Conservation (phyloP, 441 rosid genomes). For the Gossypium schwendimanii region DNA sequence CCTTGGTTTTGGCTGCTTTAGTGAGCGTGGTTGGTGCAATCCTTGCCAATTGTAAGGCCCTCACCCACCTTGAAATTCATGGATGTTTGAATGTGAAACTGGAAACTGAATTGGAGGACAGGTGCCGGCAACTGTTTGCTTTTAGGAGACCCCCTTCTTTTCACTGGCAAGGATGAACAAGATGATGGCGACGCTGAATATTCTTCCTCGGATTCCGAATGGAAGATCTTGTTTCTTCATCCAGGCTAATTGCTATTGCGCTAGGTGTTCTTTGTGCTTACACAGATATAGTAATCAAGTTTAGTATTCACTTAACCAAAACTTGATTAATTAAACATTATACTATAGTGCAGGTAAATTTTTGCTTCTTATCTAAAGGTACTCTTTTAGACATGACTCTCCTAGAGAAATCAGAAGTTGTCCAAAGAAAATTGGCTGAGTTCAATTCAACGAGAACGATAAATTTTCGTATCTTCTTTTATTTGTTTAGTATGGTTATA, state of each 20-base stretch:
- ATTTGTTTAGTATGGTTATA: no score
- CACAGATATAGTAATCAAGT: not conserved
- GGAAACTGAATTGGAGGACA: no score
- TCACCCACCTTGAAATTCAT: conserved; percentile 10
- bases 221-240: not conserved
- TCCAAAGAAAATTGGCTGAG: no score
- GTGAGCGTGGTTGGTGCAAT: not conserved
- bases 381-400: no score
- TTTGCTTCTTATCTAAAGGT: not conserved
- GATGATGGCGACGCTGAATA: not conserved
- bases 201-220: conserved; percentile 3
- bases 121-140: not conserved
- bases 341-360: not conserved
- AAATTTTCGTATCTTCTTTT: no score
- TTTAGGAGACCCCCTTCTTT: not conserved
- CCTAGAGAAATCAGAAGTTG: no score
- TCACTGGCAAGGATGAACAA: not conserved
- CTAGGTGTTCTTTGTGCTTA: not conserved
- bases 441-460: no score
- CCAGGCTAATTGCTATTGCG: not conserved
- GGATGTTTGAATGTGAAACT: not conserved
- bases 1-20: conserved; percentile 1
- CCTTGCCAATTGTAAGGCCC: not conserved
- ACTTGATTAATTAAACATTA: not conserved
- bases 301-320: not conserved